Evolutionary conservation across 768 basidiomycete species (phyloP).

Genomic region (Leccinum rimulosum): DNA sequence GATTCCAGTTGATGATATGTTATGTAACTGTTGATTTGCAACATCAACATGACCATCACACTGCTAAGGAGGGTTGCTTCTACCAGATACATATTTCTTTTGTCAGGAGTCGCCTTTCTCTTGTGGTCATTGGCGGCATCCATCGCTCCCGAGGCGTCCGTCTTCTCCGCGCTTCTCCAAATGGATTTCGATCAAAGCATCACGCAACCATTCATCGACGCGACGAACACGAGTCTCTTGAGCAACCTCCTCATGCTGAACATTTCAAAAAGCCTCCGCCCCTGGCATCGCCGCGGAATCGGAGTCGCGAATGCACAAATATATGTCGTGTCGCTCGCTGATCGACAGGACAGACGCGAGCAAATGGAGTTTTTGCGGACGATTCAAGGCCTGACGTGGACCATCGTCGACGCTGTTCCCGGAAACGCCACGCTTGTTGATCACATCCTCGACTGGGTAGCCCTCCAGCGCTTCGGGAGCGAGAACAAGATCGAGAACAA

Average conservation of each 20-base stretch:
- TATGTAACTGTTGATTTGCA: too few relatives aligned
- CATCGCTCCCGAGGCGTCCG: conserved; percentile 10
- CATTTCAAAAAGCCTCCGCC: background rate
- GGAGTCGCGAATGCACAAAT: conserved; percentile 40
- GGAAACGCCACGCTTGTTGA: conserved; percentile 38
- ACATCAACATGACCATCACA: conserved; percentile 2
- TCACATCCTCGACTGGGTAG: conserved; percentile 45
- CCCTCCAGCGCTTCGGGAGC: conserved; percentile 4
- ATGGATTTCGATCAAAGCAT: conserved; percentile 11
- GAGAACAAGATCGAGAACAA: too few relatives aligned
- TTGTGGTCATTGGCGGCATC: conserved; percentile 18
- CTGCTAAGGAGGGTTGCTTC: conserved; percentile 13
- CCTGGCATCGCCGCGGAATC: conserved; percentile 21
- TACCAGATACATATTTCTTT: conserved; percentile 22
- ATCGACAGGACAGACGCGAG: conserved; percentile 50
- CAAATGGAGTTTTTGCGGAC: conserved; percentile 57
- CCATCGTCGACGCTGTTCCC: conserved; percentile 49
- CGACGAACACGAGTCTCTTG: background rate
- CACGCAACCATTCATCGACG: background rate
- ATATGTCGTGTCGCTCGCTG: conserved; percentile 60
- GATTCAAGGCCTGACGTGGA: conserved; percentile 49
- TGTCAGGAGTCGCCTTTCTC: conserved; percentile 20
- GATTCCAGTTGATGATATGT: too few relatives aligned
- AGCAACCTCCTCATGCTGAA: background rate
- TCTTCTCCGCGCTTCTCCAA: conserved; percentile 15